Base-by-base conservation (phyloP, 2,329 filamentous ascomycete genomes). In the Fusarium tupiense region DNA sequence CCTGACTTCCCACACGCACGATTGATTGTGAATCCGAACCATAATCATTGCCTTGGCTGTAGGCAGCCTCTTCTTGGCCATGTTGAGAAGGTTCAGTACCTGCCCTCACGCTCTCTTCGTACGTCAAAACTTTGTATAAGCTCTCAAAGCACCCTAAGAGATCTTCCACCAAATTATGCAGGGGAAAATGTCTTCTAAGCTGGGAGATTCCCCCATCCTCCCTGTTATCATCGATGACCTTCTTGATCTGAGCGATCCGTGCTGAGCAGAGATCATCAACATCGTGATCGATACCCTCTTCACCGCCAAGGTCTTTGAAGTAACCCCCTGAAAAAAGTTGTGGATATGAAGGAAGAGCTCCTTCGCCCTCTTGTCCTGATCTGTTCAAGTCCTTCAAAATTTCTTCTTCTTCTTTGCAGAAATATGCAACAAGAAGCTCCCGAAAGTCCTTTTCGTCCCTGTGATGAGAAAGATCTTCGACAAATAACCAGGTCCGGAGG, bases 401-500 rank as follows among this genome's bases (percentile, higher is more conserved):
- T 17, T 74, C 64, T 10, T 33, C 10, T 10, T 33, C 11, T 19
- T 68, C 60, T 52, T 77, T 61, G 64, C 81, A 83, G 46, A 85
- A 84, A 12, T 80, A 73, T 8, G 71, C 66, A 24, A 79, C 80
- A 33, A 83, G 76, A 17, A 76, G 59, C 5, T 72, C 61, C 10
- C 62, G 67, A 22, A 72, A 64, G 40, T 77, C 63, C 8, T 38
- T 64, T 9, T 77, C 64, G 7, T 38, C 37, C 1, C 52, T 57
- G 11, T 59, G 52, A 3, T 33, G 50, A 11, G 75, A 76, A 5
- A 83, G 65, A 4, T 41, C 52, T 47, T 81, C 78, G 26, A 86
- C 80, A 49, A 81, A 73, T 43, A 77, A 73, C 56, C 81, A 80
- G 0, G 83, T 84, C 49, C 84, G 84, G 33, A 86, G 80, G 8